These are phyloP conservation scores for Hydnomerulius pinastri DNA, from an alignment of 768 basidiomycete species.

Conservation along the genomic window DNA sequence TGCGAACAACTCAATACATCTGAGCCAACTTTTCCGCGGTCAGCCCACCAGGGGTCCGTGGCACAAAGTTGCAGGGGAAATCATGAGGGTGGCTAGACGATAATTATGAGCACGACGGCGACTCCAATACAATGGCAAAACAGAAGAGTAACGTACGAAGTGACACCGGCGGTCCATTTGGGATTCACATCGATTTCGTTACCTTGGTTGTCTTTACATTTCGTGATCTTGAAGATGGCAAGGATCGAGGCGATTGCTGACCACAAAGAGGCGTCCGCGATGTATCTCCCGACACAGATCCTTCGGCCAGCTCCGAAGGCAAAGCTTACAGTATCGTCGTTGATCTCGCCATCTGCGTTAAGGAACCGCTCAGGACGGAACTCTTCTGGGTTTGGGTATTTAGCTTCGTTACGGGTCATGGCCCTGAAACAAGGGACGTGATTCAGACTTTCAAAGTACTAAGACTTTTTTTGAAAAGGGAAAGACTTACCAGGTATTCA, in stretches of 20 bases:
- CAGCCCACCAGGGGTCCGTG: slow-evolving; percentile 21
- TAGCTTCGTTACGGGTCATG: slow-evolving; percentile 36
- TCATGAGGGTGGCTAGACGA: slow-evolving; percentile 21
- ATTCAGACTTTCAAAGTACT: background rate
- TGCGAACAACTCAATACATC: slow-evolving; percentile 22
- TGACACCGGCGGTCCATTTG: slow-evolving; percentile 24
- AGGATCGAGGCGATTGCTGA: slow-evolving; percentile 36
- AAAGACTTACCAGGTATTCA: slow-evolving; percentile 25
- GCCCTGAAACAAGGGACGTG: slow-evolving; percentile 18
- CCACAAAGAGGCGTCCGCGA: slow-evolving; percentile 45
- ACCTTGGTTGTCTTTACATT: slow-evolving; percentile 27
- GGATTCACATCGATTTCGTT: slow-evolving; percentile 24
- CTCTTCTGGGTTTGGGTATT: slow-evolving; percentile 32
- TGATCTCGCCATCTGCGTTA: slow-evolving; percentile 18
- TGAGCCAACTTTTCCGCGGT: slow-evolving; percentile 16
- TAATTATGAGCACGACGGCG: background rate
- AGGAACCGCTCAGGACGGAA: slow-evolving; percentile 42
- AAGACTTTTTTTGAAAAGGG: background rate
- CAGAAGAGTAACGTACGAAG: slow-evolving; percentile 21
- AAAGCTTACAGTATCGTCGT: slow-evolving; percentile 30
- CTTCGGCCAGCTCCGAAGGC: slow-evolving; percentile 41
- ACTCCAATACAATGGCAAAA: background rate
- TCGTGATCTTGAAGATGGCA: slow-evolving; percentile 36
- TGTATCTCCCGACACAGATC: slow-evolving; percentile 41
- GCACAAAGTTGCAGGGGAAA: slow-evolving; percentile 28